Base-by-base conservation (phyloP, 306 rosid genomes). In the Castanea mollissima region DNA sequence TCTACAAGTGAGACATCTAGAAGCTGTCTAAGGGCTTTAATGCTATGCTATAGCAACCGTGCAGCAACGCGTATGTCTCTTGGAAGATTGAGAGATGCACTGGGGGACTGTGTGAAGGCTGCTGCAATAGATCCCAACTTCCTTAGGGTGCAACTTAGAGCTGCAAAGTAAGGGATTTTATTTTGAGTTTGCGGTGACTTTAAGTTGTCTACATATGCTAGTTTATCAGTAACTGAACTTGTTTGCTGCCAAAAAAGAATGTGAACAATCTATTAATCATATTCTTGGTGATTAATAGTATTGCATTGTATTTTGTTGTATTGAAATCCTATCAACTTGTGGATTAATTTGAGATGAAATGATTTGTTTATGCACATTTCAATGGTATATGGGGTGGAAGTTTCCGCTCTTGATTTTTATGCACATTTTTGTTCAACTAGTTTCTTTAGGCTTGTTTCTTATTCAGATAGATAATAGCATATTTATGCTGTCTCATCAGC, bases 21-120 rank as follows among this genome's bases (percentile, higher is more conserved):
- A 76, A 90, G 90, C 88, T 87, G 94, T 86, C 94, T 93, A 63
- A 90, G 96, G 88, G 93, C 92, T 51, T 83, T 93, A 90, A 88
- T 95, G 91, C 91, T 95, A 15, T 93, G 99, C 80, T 95, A 95
- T 80, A 95, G 99, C 88, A 95, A 95, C 86, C 94, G 97, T 73
- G 98, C 97, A 86, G 99, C 99, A 75, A 90, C 98, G 55, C 91
- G 90, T 58, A 93, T 95, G 91, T 80, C 97, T 85, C 94, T 95
- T 86, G 97, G 99, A 81, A 90, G 88, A 86, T 77, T 95, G 88
- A 90, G 92, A 83, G 98, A 89, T 82, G 99, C 97, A 34, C 83
- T 93, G 77, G 86, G 76, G 74, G 99, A 95, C 81, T 95, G 98
- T 89, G 79, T 76, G 84, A 81, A 88, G 88, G 96, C 97, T 83